Percentiles rank a stretch among this genome's conserved stretches.
Evolutionary conservation across 2,329 filamentous ascomycete genomes (phyloP).

Genomic region (Aspergillus intermedius): DNA sequence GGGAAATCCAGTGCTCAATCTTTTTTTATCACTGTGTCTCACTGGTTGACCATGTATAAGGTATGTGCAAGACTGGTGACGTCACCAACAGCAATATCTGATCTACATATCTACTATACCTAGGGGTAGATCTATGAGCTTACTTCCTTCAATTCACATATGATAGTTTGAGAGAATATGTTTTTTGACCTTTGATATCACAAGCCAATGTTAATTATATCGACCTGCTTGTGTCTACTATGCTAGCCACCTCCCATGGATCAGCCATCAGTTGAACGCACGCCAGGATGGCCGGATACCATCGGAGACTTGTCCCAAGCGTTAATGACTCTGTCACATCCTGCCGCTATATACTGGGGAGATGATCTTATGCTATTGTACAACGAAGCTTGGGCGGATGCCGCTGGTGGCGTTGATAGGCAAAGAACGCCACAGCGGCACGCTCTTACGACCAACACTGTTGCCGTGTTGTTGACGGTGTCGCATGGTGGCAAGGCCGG

Average conservation of each 20-base stretch:
- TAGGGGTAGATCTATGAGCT: too few relatives aligned
- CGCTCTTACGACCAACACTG: neutral
- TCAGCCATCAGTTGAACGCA: neutral
- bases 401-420: neutral
- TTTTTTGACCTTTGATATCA: neutral
- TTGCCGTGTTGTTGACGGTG: neutral
- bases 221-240: neutral
- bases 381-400: neutral
- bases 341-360: neutral
- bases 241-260: neutral
- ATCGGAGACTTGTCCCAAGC: neutral
- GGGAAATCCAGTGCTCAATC: too few relatives aligned
- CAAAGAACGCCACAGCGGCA: neutral
- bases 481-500: neutral
- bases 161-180: neutral
- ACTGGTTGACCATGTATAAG: too few relatives aligned
- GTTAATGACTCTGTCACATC: neutral
- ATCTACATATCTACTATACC: too few relatives aligned
- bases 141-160: neutral
- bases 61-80: too few relatives aligned
- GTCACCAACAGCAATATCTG: too few relatives aligned
- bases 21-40: too few relatives aligned
- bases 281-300: neutral
- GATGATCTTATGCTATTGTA: neutral
- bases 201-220: neutral